These are phyloP conservation scores for Rhodotorula sp. DNA, from an alignment of 1,284 basidiomycete species.

Conservation along the genomic window DNA sequence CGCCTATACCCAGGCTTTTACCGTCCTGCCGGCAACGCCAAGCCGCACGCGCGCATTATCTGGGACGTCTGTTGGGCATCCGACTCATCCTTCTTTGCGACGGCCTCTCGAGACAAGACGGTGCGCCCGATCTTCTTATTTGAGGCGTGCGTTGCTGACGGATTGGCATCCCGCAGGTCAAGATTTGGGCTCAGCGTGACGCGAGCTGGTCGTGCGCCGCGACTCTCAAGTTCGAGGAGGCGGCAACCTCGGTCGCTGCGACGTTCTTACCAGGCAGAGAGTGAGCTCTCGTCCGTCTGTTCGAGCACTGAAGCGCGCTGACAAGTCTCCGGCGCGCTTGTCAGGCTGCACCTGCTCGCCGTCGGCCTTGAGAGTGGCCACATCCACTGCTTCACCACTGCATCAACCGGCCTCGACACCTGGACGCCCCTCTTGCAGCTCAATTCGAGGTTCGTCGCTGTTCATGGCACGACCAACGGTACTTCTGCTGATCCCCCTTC, in stretches of 20 bases:
- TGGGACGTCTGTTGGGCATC: slow-evolving; percentile 88
- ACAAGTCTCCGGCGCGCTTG: not conserved
- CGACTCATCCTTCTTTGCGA: slow-evolving; percentile 75
- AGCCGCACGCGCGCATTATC: slow-evolving; percentile 86
- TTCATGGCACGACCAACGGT: not conserved
- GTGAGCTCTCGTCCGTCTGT: not conserved
- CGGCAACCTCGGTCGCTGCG: slow-evolving; percentile 48
- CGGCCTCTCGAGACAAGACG: slow-evolving; percentile 94
- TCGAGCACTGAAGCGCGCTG: not conserved
- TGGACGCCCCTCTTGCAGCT: slow-evolving; percentile 28
- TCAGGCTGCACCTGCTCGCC: slow-evolving; percentile 45
- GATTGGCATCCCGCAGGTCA: slow-evolving; percentile 9
- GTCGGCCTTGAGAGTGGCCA: slow-evolving; percentile 51
- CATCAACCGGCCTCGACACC: slow-evolving; percentile 31
- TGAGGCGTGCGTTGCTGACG: not conserved
- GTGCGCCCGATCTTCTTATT: slow-evolving; percentile 50
- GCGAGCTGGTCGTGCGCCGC: slow-evolving; percentile 15
- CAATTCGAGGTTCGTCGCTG: slow-evolving; percentile 12
- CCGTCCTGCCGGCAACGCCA: slow-evolving; percentile 64
- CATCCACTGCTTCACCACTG: slow-evolving; percentile 44
- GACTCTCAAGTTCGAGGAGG: slow-evolving; percentile 49
- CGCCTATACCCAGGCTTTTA: slow-evolving; percentile 55
- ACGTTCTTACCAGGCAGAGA: not conserved
- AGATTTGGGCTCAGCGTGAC: slow-evolving; percentile 21
- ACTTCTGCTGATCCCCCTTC: not conserved